These are phyloP conservation scores for Fusarium equiseti DNA, from an alignment of 2,329 filamentous ascomycete genomes.

Conservation along the genomic window DNA sequence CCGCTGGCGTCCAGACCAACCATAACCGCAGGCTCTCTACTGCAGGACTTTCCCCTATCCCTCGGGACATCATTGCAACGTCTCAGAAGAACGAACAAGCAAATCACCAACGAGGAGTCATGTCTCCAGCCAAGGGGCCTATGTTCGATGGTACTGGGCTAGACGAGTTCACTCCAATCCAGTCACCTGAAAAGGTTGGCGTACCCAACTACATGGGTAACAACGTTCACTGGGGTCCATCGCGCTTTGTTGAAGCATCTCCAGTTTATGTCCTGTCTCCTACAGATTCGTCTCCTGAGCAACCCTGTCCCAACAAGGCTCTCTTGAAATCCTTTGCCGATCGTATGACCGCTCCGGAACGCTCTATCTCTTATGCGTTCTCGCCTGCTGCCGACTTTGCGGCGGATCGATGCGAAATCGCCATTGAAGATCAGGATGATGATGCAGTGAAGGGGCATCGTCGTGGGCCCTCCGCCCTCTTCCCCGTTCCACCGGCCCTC, in stretches of 20 bases:
- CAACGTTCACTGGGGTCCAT: slow-evolving; percentile 8
- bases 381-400: slow-evolving; percentile 19
- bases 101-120: background rate
- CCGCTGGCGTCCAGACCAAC: background rate
- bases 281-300: slow-evolving; percentile 9
- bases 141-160: background rate
- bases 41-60: background rate
- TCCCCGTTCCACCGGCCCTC: background rate
- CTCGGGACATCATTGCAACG: background rate
- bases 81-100: background rate
- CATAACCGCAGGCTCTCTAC: background rate
- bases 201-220: background rate
- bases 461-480: slow-evolving; percentile 18
- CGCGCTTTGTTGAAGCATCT: background rate
- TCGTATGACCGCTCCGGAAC: slow-evolving; percentile 8
- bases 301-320: slow-evolving; percentile 3
- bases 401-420: slow-evolving; percentile 17
- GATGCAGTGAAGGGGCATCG: slow-evolving; percentile 7
- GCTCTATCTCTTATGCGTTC: slow-evolving; percentile 10
- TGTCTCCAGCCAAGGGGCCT: background rate
- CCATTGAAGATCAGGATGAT: slow-evolving; percentile 4
- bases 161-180: slow-evolving; percentile 14
- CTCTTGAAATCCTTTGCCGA: slow-evolving; percentile 14
- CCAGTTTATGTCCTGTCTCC: slow-evolving; percentile 5
- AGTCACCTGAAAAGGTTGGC: slow-evolving; percentile 13